A percentile compares a stretch with the other conserved stretches of the same genome.
Conservation (phyloP, 2,329 filamentous ascomycete species). For the Annulohypoxylon truncatum region DNA sequence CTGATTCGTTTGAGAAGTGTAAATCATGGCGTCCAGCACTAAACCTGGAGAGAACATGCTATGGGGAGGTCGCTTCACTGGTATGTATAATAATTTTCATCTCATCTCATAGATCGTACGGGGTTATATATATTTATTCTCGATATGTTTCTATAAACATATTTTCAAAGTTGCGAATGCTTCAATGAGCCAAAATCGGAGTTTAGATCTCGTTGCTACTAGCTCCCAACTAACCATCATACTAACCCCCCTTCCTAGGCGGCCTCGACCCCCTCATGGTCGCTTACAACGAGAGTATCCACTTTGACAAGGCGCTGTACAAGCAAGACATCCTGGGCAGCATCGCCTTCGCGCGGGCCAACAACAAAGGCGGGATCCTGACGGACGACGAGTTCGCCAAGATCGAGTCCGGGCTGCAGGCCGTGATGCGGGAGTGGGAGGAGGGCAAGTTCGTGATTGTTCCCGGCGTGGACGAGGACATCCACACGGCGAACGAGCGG, state of each 20-base stretch:
- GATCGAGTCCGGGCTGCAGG: slow-evolving; percentile 77
- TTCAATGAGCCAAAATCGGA: neutral
- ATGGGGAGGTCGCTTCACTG: slow-evolving; percentile 64
- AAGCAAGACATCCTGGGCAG: slow-evolving; percentile 83
- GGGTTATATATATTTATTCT: neutral
- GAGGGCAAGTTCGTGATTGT: slow-evolving; percentile 62
- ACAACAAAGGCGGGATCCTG: slow-evolving; percentile 79
- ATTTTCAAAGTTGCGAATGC: neutral
- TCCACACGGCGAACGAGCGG: slow-evolving; percentile 78
- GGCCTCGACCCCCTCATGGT: slow-evolving; percentile 88
- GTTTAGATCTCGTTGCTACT: neutral
- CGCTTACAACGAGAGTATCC: slow-evolving; percentile 84
- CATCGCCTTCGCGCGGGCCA: slow-evolving; percentile 85
- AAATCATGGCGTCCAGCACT: slow-evolving; percentile 37
- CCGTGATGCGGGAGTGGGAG: slow-evolving; percentile 66
- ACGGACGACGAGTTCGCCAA: slow-evolving; percentile 76
- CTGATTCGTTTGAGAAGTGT: neutral
- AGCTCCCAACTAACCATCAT: slow-evolving; percentile 19
- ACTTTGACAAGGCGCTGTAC: slow-evolving; percentile 82
- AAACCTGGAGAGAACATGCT: slow-evolving; percentile 46
- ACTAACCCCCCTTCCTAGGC: slow-evolving; percentile 63
- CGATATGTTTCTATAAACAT: neutral
- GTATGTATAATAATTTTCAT: slow-evolving; percentile 47
- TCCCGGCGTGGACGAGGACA: slow-evolving; percentile 66
- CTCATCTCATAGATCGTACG: neutral